phyloP scores from a whole-genome alignment of 1,139 yeast species.

The Zygoascus meyerae region DNA sequence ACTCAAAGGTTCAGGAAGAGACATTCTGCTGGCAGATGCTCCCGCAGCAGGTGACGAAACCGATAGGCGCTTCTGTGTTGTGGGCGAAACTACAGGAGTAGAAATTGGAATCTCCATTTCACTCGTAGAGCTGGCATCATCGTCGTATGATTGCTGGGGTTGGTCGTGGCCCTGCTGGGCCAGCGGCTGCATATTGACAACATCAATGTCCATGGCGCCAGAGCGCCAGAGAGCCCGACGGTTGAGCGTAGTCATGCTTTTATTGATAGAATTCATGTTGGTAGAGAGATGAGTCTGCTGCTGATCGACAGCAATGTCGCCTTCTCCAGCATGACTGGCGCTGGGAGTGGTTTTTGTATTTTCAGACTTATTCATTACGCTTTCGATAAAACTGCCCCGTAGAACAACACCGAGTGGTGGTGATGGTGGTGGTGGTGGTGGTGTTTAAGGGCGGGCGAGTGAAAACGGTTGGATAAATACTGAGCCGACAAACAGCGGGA shows the following conservation, averaged over 20 bases:
- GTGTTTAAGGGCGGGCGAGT: too few relatives aligned
- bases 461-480: too few relatives aligned
- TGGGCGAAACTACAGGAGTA: constrained; percentile 3
- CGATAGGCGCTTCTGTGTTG: background rate
- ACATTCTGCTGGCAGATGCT: background rate
- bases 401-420: too few relatives aligned
- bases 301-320: constrained; percentile 1
- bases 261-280: too few relatives aligned
- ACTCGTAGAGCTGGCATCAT: background rate
- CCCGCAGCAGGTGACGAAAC: too few relatives aligned
- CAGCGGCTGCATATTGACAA: background rate
- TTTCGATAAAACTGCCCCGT: too few relatives aligned
- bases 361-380: background rate
- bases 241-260: background rate
- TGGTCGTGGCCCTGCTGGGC: background rate
- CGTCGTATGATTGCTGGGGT: background rate
- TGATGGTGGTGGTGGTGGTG: too few relatives aligned
- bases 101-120: background rate
- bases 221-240: background rate
- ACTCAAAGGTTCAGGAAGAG: constrained; percentile 2
- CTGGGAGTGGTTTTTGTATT: constrained; percentile 1
- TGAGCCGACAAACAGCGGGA: too few relatives aligned
- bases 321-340: background rate
- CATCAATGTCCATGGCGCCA: background rate
- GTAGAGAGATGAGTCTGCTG: background rate